Conservation (phyloP, 331 rosid species). For the Acacia pycnantha region DNA sequence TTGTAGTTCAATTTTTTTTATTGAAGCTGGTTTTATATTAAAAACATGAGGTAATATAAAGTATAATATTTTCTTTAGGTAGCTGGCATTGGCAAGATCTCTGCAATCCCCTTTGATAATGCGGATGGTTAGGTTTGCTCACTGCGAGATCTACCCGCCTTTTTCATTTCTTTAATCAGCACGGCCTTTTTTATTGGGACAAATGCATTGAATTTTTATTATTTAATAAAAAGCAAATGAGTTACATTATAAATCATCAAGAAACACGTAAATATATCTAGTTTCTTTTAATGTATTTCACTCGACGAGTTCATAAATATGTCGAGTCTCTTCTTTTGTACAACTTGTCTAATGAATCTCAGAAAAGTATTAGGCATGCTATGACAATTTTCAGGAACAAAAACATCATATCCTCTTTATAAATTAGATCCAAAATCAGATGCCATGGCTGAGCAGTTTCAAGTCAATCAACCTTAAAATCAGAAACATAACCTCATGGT, state of each 20-base stretch:
- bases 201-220: background rate
- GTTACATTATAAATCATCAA: background rate
- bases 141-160: background rate
- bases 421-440: slow-evolving; percentile 20
- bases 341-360: background rate
- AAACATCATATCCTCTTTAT: slow-evolving; percentile 15
- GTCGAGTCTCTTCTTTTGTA: background rate
- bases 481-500: slow-evolving; percentile 16
- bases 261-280: background rate
- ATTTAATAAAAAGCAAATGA: background rate
- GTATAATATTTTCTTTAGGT: background rate
- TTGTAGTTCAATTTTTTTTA: too few species aligned
- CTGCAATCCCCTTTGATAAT: background rate
- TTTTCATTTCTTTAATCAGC: background rate
- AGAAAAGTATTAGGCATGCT: background rate
- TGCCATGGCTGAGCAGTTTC: background rate
- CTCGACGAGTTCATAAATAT: background rate
- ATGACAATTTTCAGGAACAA: background rate
- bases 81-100: too few species aligned
- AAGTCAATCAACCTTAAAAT: slow-evolving; percentile 26
- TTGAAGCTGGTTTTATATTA: too few species aligned
- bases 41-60: too few species aligned
- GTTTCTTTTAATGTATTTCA: background rate
- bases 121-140: background rate
- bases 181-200: background rate